Percentiles rank a stretch among this genome's conserved stretches.
phyloP scores from a whole-genome alignment of 768 basidiomycete species.

The Boletus subparvulus region DNA sequence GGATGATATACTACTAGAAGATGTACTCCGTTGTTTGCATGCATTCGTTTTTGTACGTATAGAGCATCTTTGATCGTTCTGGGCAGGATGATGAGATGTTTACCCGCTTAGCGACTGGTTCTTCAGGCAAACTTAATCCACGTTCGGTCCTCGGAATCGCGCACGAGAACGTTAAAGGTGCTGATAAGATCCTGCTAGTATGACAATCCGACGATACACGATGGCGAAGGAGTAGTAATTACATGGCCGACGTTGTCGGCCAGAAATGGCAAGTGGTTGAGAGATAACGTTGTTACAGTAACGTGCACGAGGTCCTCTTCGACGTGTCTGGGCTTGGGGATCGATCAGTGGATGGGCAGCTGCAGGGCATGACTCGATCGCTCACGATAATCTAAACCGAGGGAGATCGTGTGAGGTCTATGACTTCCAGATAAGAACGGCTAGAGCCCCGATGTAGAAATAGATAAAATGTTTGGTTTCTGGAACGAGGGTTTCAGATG shows the following conservation, averaged over 20 bases:
- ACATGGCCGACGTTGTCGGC: conserved; percentile 21
- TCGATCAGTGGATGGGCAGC: neutral
- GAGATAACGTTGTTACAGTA: conserved; percentile 27
- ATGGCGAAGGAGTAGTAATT: conserved; percentile 20
- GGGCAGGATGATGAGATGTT: neutral
- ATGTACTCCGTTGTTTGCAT: conserved; percentile 16
- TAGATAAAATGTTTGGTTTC: conserved; percentile 99
- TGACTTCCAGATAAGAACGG: conserved; percentile 95
- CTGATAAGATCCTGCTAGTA: neutral
- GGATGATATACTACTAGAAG: conserved; percentile 9
- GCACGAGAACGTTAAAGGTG: neutral
- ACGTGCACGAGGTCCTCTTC: conserved; percentile 18
- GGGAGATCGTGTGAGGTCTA: conserved; percentile 4
- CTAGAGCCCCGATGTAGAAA: conserved; percentile 92
- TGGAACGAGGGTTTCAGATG: conserved; percentile 34
- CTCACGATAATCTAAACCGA: conserved; percentile 28
- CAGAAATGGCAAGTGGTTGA: conserved; percentile 15
- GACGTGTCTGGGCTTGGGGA: conserved; percentile 13
- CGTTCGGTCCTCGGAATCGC: too few relatives aligned
- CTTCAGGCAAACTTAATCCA: neutral
- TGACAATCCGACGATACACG: conserved; percentile 18
- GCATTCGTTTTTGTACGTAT: conserved; percentile 24
- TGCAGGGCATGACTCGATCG: neutral
- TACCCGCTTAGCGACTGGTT: neutral
- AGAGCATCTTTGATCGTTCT: conserved; percentile 11